Conservation (phyloP, 176 grass and related monocot species). For the Rhipidocladum racemiflorum region DNA sequence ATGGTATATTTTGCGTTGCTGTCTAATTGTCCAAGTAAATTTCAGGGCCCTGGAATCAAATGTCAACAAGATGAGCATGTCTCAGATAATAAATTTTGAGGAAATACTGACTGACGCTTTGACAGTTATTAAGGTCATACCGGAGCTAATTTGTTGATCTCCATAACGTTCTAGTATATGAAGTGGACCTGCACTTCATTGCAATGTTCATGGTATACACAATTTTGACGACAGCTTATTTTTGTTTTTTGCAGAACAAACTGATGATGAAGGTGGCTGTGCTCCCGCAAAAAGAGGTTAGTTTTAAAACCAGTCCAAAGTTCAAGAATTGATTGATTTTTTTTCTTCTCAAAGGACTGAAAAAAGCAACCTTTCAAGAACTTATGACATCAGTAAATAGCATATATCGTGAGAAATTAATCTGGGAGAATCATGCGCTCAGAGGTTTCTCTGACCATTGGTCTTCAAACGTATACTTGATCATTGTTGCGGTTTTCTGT, state of each 20-base stretch:
- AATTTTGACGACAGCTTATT: background rate
- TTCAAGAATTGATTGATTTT: background rate
- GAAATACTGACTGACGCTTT: slow-evolving; percentile 25
- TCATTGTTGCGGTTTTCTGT: background rate
- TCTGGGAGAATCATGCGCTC: background rate
- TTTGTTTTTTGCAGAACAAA: slow-evolving; percentile 13
- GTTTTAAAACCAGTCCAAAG: background rate
- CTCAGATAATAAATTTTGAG: slow-evolving; percentile 17
- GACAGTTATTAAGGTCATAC: slow-evolving; percentile 28
- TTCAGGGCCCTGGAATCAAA: slow-evolving; percentile 36
- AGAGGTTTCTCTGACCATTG: background rate
- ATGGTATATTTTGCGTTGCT: background rate
- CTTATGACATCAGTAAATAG: background rate
- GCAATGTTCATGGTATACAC: background rate
- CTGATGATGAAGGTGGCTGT: slow-evolving; percentile 14
- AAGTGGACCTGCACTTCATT: background rate
- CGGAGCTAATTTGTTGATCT: background rate
- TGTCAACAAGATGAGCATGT: slow-evolving; percentile 10
- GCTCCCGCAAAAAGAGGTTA: background rate
- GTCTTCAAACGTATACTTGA: background rate
- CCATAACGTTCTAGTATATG: background rate
- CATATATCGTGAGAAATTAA: background rate
- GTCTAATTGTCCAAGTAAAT: background rate
- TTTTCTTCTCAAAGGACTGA: background rate
- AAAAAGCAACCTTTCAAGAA: background rate